phyloP scores from a whole-genome alignment of 768 basidiomycete genomes.

The Obba rivulosa region DNA sequence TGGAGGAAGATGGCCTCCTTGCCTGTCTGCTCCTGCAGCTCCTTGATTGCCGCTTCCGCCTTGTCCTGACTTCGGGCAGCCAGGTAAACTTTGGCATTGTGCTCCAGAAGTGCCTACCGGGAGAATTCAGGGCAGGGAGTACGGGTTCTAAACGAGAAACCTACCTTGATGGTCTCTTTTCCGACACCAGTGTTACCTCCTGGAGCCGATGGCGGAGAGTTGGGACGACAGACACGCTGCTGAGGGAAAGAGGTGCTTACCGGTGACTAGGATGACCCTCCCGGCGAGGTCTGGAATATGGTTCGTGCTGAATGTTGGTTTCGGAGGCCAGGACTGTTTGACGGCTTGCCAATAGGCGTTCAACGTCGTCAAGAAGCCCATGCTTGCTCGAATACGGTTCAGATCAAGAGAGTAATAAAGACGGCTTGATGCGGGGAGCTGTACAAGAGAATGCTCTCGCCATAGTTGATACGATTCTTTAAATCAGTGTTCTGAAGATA shows the following conservation, averaged over 20 bases:
- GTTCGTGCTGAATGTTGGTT: conserved; percentile 5
- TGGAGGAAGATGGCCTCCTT: conserved; percentile 22
- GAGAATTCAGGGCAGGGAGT: background rate
- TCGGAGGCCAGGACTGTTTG: conserved; percentile 5
- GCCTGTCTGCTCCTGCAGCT: conserved; percentile 21
- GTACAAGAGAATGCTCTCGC: too few relatives aligned
- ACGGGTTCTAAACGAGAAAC: background rate
- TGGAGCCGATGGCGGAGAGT: background rate
- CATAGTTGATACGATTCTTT: too few relatives aligned
- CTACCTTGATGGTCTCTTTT: conserved; percentile 54
- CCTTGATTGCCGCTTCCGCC: conserved; percentile 21
- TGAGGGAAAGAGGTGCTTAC: conserved; percentile 5
- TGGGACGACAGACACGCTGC: too few relatives aligned
- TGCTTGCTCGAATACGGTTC: too few relatives aligned
- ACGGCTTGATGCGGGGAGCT: too few relatives aligned
- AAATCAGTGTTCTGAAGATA: too few relatives aligned
- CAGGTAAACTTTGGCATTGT: conserved; percentile 29
- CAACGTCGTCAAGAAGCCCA: too few relatives aligned
- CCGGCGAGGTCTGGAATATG: conserved; percentile 39
- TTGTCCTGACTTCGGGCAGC: conserved; percentile 20
- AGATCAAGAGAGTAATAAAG: too few relatives aligned
- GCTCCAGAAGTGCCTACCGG: conserved; percentile 38
- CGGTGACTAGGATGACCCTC: conserved; percentile 32
- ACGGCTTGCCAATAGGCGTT: too few relatives aligned
- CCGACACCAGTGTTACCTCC: conserved; percentile 44